Evolutionary conservation across 345 rosid species (phyloP), one percentile per base, ranked within the genome.

Genomic region (Hypericum perforatum): DNA sequence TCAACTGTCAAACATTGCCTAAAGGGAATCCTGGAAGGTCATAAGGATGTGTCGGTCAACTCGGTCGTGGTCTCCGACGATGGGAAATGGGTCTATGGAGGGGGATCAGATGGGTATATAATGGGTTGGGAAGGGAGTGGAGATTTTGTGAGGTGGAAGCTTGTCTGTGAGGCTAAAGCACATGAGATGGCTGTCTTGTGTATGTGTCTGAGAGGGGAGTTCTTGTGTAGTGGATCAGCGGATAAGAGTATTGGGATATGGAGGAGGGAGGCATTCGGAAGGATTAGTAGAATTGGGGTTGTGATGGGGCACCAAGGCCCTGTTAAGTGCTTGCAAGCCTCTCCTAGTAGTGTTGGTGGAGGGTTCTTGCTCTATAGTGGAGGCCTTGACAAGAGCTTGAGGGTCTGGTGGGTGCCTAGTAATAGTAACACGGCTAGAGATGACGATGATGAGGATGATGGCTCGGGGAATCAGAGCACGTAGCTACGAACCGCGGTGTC

Each of bases 21-120:
- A 54, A 77, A 74, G 64, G 96, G 94, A 6, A 78, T 83, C 48
- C 42, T 87, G 68, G 83, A 85, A 45, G 89, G 95, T 53, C 66
- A 67, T 16, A 45, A 52, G 43, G 66, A 67, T 45, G 62, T 67
- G 39, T 67, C 71, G 0, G 4, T 67, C 7, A 67, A 67, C 46
- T 67, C 71, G 8, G 66, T 67, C n/a, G 12, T 41, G 8, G 52
- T 67, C 16, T 67, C 71, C 7, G 71, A 67, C 11, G 71, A 67
- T 56, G 71, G 66, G 45, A 67, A 40, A 36, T 67, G 71, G 71
- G 71, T 67, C 5, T 67, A 61, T 57, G 66, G 71, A 39, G 71
- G 71, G 3, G 66, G 63, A 7, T 67, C 71, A 39, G 71, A 67
- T 45, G 71, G 71, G 51, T 57, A n/a, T 67, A 50, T 67, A 16